Evolutionary conservation across 139 green algal species (phyloP), one percentile per base, ranked within the genome.

Genomic region (Chlamydomonas eustigma): DNA sequence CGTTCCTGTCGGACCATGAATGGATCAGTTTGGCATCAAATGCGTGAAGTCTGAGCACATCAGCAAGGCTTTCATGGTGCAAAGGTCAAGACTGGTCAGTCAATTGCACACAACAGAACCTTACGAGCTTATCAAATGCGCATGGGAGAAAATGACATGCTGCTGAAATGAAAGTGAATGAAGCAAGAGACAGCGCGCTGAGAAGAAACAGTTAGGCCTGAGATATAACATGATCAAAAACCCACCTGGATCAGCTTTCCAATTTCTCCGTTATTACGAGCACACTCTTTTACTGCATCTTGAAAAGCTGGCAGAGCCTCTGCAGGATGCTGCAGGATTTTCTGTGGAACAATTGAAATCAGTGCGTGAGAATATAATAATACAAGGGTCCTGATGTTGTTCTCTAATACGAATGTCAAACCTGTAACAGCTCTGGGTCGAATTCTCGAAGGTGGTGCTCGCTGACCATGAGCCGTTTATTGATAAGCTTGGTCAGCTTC

Each of bases 301-400:
- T 97, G 87, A 65, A 98, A 95, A 1, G 92, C 81, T 24, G 83
- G 88, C 39, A 99, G 58, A 77, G 86, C 90, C 64, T 94, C 91
- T 24, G 80, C 77, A 1, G 95, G 95, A n/a, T 85, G 75, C 37
- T 82, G 64, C 28, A 98, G 74, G 37, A 97, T 66, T 30, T 84
- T 24, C 58, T 70, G 79, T 28, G 44, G 12, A 28, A 58, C n/a
- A n/a, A n/a, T n/a, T n/a, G n/a, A n/a, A n/a, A n/a, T n/a, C n/a
- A n/a, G n/a, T n/a, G n/a, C n/a, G n/a, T n/a, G n/a, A n/a, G n/a
- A n/a, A n/a, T n/a, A n/a, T n/a, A n/a, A n/a, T n/a, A n/a, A n/a
- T n/a, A n/a, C n/a, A n/a, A n/a, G n/a, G n/a, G n/a, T n/a, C n/a
- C n/a, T n/a, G n/a, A n/a, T n/a, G n/a, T n/a, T n/a, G n/a, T n/a